Conservation (phyloP, 768 basidiomycete genomes). For the Infundibulicybe gibba region DNA sequence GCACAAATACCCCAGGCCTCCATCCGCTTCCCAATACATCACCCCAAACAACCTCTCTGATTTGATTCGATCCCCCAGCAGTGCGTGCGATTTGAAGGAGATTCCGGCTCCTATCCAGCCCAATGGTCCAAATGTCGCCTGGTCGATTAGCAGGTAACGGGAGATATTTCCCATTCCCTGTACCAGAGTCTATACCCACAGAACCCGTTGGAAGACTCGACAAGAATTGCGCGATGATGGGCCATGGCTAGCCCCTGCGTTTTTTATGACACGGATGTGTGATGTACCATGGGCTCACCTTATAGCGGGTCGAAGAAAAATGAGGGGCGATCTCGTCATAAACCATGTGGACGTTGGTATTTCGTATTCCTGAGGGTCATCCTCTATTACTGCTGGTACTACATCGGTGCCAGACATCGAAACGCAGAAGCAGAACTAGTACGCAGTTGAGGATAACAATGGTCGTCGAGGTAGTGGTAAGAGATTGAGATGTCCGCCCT, state of each 20-base stretch:
- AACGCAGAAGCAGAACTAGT: background rate
- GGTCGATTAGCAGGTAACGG: slow-evolving; percentile 65
- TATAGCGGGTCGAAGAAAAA: slow-evolving; percentile 88
- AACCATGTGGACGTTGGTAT: slow-evolving; percentile 72
- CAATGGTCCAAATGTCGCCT: slow-evolving; percentile 66
- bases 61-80: slow-evolving; percentile 43
- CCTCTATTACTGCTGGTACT: slow-evolving; percentile 34
- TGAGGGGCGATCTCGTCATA: slow-evolving; percentile 86
- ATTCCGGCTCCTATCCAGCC: slow-evolving; percentile 79
- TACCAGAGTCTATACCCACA: slow-evolving; percentile 91
- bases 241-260: slow-evolving; percentile 68
- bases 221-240: slow-evolving; percentile 77
- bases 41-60: slow-evolving; percentile 75
- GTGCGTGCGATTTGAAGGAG: slow-evolving; percentile 70
- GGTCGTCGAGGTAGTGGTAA: slow-evolving; percentile 3
- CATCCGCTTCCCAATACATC: slow-evolving; percentile 74
- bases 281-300: slow-evolving; percentile 39
- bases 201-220: slow-evolving; percentile 68
- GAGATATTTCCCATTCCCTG: slow-evolving; percentile 97
- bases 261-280: no score
- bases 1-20: slow-evolving; percentile 78
- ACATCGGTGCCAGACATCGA: slow-evolving; percentile 25
- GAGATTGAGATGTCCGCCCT: slow-evolving; percentile 8
- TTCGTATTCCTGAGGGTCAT: slow-evolving; percentile 62
- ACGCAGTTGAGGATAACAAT: background rate